A percentile compares a stretch with the other conserved stretches of the same genome.
phyloP scores from a whole-genome alignment of 768 basidiomycete species.

The Lyophyllum atratum region DNA sequence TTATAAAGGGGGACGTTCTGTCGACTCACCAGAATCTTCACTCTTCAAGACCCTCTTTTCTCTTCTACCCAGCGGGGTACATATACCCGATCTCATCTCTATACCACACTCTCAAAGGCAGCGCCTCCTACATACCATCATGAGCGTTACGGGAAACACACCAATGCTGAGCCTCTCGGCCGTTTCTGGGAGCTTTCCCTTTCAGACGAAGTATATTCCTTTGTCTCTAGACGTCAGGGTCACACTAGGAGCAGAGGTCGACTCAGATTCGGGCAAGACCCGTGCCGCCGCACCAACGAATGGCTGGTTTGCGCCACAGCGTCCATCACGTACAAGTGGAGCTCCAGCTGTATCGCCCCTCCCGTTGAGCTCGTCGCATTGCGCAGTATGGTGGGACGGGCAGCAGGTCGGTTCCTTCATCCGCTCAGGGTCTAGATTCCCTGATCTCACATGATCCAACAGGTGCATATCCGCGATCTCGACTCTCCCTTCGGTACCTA shows the following conservation, averaged over 20 bases:
- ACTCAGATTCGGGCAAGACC: constrained; percentile 11
- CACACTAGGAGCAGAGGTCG: constrained; percentile 31
- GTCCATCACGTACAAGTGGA: constrained; percentile 8
- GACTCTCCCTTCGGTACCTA: constrained; percentile 49
- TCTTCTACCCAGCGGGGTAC: background rate
- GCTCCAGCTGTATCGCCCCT: constrained; percentile 36
- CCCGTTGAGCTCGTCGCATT: constrained; percentile 43
- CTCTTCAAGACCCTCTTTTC: background rate
- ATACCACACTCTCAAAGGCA: constrained; percentile 1
- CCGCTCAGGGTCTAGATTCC: background rate
- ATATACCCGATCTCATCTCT: background rate
- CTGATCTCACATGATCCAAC: constrained; percentile 18
- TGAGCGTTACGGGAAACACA: constrained; percentile 17
- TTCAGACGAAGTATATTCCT: constrained; percentile 35
- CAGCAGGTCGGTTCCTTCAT: constrained; percentile 35
- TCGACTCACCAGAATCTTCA: background rate
- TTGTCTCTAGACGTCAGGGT: constrained; percentile 30
- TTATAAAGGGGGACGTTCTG: constrained; percentile 10
- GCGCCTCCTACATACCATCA: background rate
- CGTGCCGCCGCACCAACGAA: constrained; percentile 33
- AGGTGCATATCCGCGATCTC: constrained; percentile 51
- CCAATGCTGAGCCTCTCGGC: constrained; percentile 36
- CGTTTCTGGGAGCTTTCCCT: constrained; percentile 36
- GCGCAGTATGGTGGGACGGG: constrained; percentile 47
- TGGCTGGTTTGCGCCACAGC: constrained; percentile 43